A percentile compares a stretch with the other conserved stretches of the same genome.
These are phyloP conservation scores for Fusarium armeniacum DNA, from an alignment of 2,329 filamentous ascomycete species.

Conservation along the genomic window DNA sequence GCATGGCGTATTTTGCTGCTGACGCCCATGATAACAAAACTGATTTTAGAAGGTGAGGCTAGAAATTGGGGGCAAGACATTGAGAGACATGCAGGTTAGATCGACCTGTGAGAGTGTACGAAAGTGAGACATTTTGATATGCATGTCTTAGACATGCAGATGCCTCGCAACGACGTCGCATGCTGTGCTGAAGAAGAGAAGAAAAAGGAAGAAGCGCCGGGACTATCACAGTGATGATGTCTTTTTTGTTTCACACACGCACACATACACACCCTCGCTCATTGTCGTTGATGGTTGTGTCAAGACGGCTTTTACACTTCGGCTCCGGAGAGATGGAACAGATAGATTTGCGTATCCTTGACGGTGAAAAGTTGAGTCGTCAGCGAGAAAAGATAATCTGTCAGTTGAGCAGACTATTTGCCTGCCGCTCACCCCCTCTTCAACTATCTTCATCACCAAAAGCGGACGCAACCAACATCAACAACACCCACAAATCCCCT, in stretches of 20 bases:
- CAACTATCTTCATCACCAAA: conserved; percentile 29
- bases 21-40: conserved; percentile 22
- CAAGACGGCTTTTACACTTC: conserved; percentile 18
- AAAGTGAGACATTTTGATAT: conserved; percentile 56
- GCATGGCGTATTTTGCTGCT: conserved; percentile 15
- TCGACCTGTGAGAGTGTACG: conserved; percentile 55
- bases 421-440: conserved; percentile 18
- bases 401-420: conserved; percentile 33
- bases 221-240: conserved; percentile 16
- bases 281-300: background rate
- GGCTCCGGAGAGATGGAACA: conserved; percentile 13
- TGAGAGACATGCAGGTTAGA: conserved; percentile 48
- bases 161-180: conserved; percentile 44
- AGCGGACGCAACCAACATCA: conserved; percentile 18
- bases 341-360: conserved; percentile 26
- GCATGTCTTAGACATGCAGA: conserved; percentile 56
- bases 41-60: conserved; percentile 28
- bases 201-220: conserved; percentile 25
- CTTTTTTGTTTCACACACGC: background rate
- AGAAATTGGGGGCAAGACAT: conserved; percentile 45
- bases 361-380: conserved; percentile 11
- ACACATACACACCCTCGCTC: background rate
- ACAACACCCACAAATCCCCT: conserved; percentile 33
- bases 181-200: conserved; percentile 40
- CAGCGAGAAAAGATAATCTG: conserved; percentile 33